Percentiles rank a stretch among this genome's conserved stretches.
phyloP scores from a whole-genome alignment of 2,329 filamentous ascomycete genomes.

The Blastomyces emzantsi region DNA sequence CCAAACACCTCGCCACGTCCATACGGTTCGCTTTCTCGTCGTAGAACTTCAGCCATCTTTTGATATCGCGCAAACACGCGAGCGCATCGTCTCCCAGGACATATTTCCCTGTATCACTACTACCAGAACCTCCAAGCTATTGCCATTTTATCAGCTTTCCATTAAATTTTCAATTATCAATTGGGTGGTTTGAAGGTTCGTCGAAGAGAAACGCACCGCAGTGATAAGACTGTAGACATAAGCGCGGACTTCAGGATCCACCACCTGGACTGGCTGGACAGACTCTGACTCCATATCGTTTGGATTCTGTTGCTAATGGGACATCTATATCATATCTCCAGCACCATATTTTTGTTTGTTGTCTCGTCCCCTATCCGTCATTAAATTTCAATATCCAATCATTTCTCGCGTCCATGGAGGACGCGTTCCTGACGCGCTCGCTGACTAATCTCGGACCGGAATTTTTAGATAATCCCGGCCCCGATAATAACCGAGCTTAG shows the following conservation, averaged over 20 bases:
- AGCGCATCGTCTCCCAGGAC: constrained; percentile 87
- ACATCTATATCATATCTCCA: constrained; percentile 1
- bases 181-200: neutral
- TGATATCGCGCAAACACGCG: constrained; percentile 84
- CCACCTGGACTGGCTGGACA: constrained; percentile 43
- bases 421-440: constrained; percentile 24
- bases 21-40: constrained; percentile 89
- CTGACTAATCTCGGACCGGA: neutral
- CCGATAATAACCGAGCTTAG: constrained; percentile 1
- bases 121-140: constrained; percentile 75
- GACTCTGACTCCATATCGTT: constrained; percentile 34
- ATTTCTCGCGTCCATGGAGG: constrained; percentile 16
- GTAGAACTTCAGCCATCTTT: constrained; percentile 90
- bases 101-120: constrained; percentile 73
- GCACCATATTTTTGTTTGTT: neutral
- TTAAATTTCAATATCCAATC: constrained; percentile 1
- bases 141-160: neutral
- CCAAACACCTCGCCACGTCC: constrained; percentile 87
- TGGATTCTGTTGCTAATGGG: constrained; percentile 14
- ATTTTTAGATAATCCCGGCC: neutral
- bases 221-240: constrained; percentile 91
- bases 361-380: neutral
- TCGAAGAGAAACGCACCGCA: constrained; percentile 55
- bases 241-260: constrained; percentile 87
- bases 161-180: neutral